Evolutionary conservation across 129 eudicot species (phyloP).

Genomic region (Glebionis coronaria): DNA sequence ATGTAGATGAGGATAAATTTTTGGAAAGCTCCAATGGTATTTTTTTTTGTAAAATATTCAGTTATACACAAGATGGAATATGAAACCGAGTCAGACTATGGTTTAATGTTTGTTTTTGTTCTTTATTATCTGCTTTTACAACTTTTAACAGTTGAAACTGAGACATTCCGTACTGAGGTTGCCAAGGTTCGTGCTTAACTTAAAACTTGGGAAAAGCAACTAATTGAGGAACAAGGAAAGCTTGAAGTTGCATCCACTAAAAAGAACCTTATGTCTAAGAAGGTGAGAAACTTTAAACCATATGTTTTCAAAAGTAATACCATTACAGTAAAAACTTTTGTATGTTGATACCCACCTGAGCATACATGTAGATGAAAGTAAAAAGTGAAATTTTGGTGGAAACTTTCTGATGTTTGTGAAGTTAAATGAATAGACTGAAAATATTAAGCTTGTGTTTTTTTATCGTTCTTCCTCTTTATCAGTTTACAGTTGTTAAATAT

Average conservation of each 20-base stretch:
- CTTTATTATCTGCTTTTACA: neutral
- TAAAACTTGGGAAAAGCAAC: slow-evolving; percentile 88
- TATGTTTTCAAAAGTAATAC: too few relatives aligned
- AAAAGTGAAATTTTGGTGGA: neutral
- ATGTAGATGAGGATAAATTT: slow-evolving; percentile 81
- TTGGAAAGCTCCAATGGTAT: slow-evolving; percentile 78
- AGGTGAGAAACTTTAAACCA: slow-evolving; percentile 39
- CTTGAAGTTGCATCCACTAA: slow-evolving; percentile 86
- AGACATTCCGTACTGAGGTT: slow-evolving; percentile 64
- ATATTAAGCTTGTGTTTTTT: neutral
- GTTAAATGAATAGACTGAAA: slow-evolving; percentile 5
- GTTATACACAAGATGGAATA: neutral
- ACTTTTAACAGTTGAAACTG: slow-evolving; percentile 68
- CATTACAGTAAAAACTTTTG: too few relatives aligned
- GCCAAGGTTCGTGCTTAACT: slow-evolving; percentile 71
- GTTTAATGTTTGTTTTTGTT: neutral
- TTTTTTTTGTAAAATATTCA: slow-evolving; percentile 13
- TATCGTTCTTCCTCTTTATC: neutral
- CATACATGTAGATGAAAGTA: neutral
- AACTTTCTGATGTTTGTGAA: neutral
- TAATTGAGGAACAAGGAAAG: slow-evolving; percentile 81
- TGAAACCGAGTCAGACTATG: neutral
- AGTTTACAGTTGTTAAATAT: too few relatives aligned
- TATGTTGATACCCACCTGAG: too few relatives aligned
- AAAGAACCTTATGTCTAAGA: slow-evolving; percentile 60